Evolutionary conservation across 768 basidiomycete species (phyloP), one percentile per base, ranked within the genome.

Genomic region (Paxillus involutus): DNA sequence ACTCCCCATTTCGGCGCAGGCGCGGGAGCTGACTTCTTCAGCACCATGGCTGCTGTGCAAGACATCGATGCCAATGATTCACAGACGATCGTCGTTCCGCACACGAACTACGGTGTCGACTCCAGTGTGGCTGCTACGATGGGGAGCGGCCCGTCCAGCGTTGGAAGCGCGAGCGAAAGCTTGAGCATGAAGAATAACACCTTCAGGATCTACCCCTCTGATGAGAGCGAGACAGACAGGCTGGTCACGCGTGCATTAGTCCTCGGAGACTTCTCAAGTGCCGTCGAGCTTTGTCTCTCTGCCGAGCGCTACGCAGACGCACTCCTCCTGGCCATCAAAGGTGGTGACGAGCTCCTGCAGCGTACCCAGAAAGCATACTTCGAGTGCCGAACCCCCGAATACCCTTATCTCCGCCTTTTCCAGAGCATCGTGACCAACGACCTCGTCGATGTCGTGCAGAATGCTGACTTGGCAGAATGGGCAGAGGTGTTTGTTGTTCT

Each of bases 341-440:
- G 95, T 16, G 94, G 94, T 0, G 80, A 87, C 0, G 93, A 92
- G 30, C 84, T 98, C 16, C 77, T 99, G 35, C 82, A 85, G 36
- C 85, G 83, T 50, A 96, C 94, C 0, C 94, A 98, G 65, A 91
- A 91, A 68, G 88, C 91, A 0, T 98, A 98, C 73, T 98, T 98
- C 64, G 91, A 90, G 64, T 81, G 84, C 30, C 82, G 85, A 49
- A 90, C 91, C 1, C 79, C 83, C 9, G 73, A 81, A 1, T 73
- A 89, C 3, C 91, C 95, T 0, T 98, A 96, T 71, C 83, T 98
- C 21, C 89, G 97, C 37, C 81, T 99, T 11, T 92, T 95, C 82
- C 93, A 98, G 67, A 91, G 88, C 12, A 90, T 99, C 60, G 91
- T 96, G 54, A 89, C 88, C 36, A 85, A 94, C 63, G 97, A 98